Percentiles rank a stretch among this genome's conserved stretches.
These are phyloP conservation scores for Acanthamoeba sp. DNA, from an alignment of 208 protist genomes.

Conservation along the genomic window DNA sequence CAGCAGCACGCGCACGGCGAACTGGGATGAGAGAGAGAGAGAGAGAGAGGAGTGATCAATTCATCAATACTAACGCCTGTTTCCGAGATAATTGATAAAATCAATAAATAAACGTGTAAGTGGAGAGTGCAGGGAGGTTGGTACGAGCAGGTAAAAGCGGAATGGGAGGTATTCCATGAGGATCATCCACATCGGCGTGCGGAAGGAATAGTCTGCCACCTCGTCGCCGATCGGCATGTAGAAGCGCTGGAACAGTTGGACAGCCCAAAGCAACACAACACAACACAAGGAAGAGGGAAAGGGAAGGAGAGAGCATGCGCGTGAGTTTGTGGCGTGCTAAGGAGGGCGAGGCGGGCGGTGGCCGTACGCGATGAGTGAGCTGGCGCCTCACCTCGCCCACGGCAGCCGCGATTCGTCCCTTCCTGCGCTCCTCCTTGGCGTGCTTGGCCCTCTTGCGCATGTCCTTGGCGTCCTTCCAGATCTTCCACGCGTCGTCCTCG, in stretches of 20 bases:
- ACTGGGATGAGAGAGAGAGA: not conserved
- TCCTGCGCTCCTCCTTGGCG: not conserved
- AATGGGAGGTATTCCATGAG: conserved; percentile 14
- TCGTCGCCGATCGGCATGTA: not conserved
- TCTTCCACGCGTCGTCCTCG: conserved; percentile 55
- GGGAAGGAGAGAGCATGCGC: too few relatives aligned
- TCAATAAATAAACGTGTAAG: too few relatives aligned
- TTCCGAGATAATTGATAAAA: too few relatives aligned
- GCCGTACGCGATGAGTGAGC: not conserved
- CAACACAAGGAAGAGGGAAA: not conserved
- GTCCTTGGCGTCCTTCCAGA: conserved; percentile 30
- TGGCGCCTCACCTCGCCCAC: not conserved
- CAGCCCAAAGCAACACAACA: not conserved
- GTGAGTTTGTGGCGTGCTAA: not conserved
- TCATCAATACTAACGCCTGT: not conserved
- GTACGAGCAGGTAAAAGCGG: conserved; percentile 1
- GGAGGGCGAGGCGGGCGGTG: not conserved
- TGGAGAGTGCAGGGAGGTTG: not conserved
- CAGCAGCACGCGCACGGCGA: not conserved
- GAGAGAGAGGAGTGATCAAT: not conserved
- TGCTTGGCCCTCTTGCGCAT: conserved; percentile 10
- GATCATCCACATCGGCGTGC: conserved; percentile 47
- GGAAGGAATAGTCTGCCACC: not conserved
- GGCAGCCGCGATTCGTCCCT: not conserved
- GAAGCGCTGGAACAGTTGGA: not conserved